Evolutionary conservation across 257 asterid genomes (phyloP), one percentile per base, ranked within the genome.

Genomic region (Fraxinus pennsylvanica): DNA sequence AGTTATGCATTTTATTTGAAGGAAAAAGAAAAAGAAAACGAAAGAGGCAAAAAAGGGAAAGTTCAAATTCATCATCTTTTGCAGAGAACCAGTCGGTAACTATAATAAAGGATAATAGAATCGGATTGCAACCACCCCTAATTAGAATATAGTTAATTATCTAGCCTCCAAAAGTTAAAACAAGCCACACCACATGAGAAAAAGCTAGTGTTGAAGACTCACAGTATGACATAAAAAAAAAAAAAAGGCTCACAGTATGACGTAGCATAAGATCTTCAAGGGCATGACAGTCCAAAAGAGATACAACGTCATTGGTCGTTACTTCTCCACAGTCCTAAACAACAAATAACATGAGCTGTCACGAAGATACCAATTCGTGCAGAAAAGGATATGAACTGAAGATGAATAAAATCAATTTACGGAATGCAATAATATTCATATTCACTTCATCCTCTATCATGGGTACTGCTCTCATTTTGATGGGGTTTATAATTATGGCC

Each of bases 291-390:
- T 86, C 86, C 75, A 88, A 82, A 85, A 94, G 93, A 72, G 92
- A 87, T 45, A 81, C 76, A 69, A 90, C 85, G 22, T 96, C 98
- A 80, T 74, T 70, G 8, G 81, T 78, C 74, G 97, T 92, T 74
- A 92, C 80, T 84, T 90, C 89, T 68, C 97, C 97, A 83, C 98
- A 92, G 74, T 92, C 98, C 98, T 93, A 81, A 76, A 78, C 36
- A 74, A 82, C 14, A 83, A 79, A 79, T 50, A 68, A 47, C 65
- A 75, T 73, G 74, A 43, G 73, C 67, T 50, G 74, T 72, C 69
- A 74, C 19, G 22, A 72, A 71, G 33, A 71, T 12, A 61, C 69
- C 67, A 30, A 41, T 61, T 66, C 59, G 39, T 12, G 21, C 21
- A 52, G 79, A 67, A 68, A 29, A 45, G 36, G 54, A 76, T 76